These are phyloP conservation scores for Candida endomychidarum DNA, from an alignment of 805 yeast species.

Conservation along the genomic window DNA sequence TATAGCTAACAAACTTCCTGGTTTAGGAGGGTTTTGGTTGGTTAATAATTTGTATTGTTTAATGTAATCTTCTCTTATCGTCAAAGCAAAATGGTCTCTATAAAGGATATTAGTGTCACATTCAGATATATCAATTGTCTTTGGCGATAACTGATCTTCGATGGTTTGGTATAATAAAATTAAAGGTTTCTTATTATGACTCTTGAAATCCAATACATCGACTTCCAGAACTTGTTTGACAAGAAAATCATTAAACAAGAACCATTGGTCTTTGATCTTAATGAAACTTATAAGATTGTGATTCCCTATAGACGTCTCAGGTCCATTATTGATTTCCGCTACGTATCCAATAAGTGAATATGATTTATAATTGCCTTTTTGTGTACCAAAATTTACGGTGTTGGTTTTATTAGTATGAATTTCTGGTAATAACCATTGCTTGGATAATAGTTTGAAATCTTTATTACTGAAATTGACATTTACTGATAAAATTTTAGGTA, in stretches of 20 bases:
- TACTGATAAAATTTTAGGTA: conserved; percentile 63
- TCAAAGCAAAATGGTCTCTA: conserved; percentile 71
- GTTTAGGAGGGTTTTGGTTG: conserved; percentile 64
- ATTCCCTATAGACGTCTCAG: conserved; percentile 35
- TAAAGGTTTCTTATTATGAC: conserved; percentile 84
- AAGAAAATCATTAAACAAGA: conserved; percentile 85
- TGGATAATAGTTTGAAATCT: conserved; percentile 38
- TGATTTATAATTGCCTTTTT: conserved; percentile 31
- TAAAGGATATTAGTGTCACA: conserved; percentile 58
- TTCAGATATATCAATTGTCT: conserved; percentile 20
- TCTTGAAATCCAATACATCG: conserved; percentile 72
- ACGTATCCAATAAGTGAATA: conserved; percentile 71
- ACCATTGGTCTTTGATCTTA: conserved; percentile 60
- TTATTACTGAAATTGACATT: conserved; percentile 56
- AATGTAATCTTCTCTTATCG: conserved; percentile 55
- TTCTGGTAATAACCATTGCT: conserved; percentile 13
- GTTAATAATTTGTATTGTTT: conserved; percentile 71
- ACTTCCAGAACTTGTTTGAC: conserved; percentile 71
- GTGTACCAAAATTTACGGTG: conserved; percentile 8
- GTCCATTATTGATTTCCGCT: conserved; percentile 58
- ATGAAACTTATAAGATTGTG: conserved; percentile 64
- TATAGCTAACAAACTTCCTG: conserved; percentile 81
- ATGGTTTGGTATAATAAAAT: conserved; percentile 60
- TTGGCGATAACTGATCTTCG: conserved; percentile 33
- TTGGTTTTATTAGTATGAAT: conserved; percentile 6